These are phyloP conservation scores for Zymoseptoria pseudotritici DNA, from an alignment of 2,329 filamentous ascomycete genomes.

Conservation along the genomic window DNA sequence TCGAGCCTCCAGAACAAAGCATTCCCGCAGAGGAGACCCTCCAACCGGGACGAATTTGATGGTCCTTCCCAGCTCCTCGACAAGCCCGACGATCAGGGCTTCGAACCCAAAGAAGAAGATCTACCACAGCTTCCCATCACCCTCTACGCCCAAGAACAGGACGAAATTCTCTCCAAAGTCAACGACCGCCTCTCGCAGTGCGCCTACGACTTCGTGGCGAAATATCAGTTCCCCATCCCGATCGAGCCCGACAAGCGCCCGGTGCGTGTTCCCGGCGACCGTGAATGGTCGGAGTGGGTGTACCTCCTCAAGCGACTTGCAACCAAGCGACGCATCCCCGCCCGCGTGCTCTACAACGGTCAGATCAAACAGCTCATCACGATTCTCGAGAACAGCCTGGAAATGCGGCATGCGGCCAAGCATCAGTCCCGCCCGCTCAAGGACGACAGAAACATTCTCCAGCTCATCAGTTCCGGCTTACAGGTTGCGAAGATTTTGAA, in stretches of 20 bases:
- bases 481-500: conserved; percentile 84
- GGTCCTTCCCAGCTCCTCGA: conserved; percentile 77
- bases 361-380: conserved; percentile 90
- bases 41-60: conserved; percentile 83
- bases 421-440: conserved; percentile 76
- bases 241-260: conserved; percentile 75
- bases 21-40: conserved; percentile 56
- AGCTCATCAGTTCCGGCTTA: conserved; percentile 78
- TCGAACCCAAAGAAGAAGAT: conserved; percentile 71
- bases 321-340: conserved; percentile 78
- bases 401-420: conserved; percentile 79
- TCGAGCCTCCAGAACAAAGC: conserved; percentile 20
- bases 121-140: conserved; percentile 76
- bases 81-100: conserved; percentile 60
- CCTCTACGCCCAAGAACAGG: conserved; percentile 75
- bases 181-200: conserved; percentile 80
- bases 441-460: conserved; percentile 81
- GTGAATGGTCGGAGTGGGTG: conserved; percentile 90
- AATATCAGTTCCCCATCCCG: conserved; percentile 84
- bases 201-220: conserved; percentile 83
- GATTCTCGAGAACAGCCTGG: conserved; percentile 77
- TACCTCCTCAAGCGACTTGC: conserved; percentile 78
- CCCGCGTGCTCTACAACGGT: conserved; percentile 72
- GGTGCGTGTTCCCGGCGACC: conserved; percentile 64
- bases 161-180: conserved; percentile 69